These are phyloP conservation scores for Sporisorium exsertum DNA, from an alignment of 1,284 basidiomycete species.

Conservation along the genomic window DNA sequence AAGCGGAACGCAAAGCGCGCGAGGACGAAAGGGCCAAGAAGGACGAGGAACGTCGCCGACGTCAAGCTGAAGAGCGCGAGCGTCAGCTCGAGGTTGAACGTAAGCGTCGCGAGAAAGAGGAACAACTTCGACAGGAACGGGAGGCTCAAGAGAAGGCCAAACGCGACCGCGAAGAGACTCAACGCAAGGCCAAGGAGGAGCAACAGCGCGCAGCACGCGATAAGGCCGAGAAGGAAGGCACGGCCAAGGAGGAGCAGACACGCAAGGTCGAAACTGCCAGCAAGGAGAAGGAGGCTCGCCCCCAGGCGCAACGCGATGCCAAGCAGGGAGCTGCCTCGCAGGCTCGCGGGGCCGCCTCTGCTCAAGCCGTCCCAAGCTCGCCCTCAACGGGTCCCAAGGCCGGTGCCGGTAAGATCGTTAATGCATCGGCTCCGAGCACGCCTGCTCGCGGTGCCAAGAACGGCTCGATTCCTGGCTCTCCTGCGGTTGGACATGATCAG, in stretches of 20 bases:
- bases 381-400: slow-evolving; percentile 25
- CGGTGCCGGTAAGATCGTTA: slow-evolving; percentile 18
- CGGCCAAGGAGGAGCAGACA: slow-evolving; percentile 47
- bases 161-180: slow-evolving; percentile 70
- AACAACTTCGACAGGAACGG: slow-evolving; percentile 75
- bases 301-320: slow-evolving; percentile 72
- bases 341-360: slow-evolving; percentile 14
- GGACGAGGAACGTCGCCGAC: slow-evolving; percentile 74
- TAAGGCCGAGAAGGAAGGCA: slow-evolving; percentile 60
- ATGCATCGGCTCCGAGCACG: slow-evolving; percentile 18
- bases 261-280: slow-evolving; percentile 43
- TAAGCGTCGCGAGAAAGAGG: slow-evolving; percentile 77
- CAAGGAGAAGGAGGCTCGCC: slow-evolving; percentile 60
- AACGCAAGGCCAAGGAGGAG: slow-evolving; percentile 67
- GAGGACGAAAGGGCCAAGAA: slow-evolving; percentile 72
- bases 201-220: slow-evolving; percentile 73
- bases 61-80: slow-evolving; percentile 72
- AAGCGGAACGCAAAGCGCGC: slow-evolving; percentile 72
- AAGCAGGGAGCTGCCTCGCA: slow-evolving; percentile 62
- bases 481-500: slow-evolving; percentile 22
- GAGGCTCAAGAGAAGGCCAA: slow-evolving; percentile 65
- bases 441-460: slow-evolving; percentile 36
- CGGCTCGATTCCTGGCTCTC: slow-evolving; percentile 37
- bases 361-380: slow-evolving; percentile 22
- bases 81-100: slow-evolving; percentile 73